Conservation (phyloP, 1,139 yeast species). For the Pneumocystis wakefieldiae region DNA sequence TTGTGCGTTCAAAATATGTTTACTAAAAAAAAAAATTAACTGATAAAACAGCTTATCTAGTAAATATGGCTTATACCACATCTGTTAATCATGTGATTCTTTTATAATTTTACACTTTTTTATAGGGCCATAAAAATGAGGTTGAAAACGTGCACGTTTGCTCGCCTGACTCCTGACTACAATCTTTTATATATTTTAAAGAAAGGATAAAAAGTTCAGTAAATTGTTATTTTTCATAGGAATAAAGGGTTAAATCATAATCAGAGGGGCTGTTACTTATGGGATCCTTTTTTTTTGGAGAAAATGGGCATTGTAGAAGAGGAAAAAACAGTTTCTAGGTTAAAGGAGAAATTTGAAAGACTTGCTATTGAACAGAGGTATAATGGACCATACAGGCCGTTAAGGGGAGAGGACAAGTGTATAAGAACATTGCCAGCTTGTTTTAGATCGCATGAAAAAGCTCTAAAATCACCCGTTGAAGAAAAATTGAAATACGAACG, state of each 20-base stretch:
- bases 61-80: neutral
- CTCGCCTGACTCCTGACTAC: neutral
- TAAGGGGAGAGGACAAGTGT: neutral
- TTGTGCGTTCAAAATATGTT: conserved; percentile 26
- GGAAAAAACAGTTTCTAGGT: neutral
- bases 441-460: neutral
- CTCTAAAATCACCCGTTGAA: neutral
- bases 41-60: neutral
- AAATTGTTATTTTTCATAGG: neutral
- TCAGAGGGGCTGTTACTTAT: neutral
- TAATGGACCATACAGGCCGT: neutral
- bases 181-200: neutral
- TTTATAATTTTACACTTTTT: neutral
- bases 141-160: neutral
- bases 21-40: conserved; percentile 20
- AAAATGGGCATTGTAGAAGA: neutral
- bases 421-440: neutral
- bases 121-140: neutral
- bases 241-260: neutral
- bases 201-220: neutral
- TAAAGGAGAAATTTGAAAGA: neutral
- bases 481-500: neutral
- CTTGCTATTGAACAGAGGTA: neutral
- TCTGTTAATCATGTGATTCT: neutral
- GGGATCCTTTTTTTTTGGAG: neutral